Conservation (phyloP, 2,329 filamentous ascomycete genomes). For the Macroventuria anomochaeta region DNA sequence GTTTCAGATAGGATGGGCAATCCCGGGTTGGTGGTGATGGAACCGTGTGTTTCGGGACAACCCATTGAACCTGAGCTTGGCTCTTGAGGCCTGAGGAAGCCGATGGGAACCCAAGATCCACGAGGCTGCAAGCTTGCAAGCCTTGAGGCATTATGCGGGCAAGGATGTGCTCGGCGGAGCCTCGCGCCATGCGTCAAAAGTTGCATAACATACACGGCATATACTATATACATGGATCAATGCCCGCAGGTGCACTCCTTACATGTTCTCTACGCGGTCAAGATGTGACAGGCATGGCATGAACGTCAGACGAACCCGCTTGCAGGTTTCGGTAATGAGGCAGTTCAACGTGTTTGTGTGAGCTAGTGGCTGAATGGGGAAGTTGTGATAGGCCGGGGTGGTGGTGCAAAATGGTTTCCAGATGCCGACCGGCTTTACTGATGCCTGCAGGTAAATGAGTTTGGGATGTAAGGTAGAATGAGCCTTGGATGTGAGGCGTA, state of each 20-base stretch:
- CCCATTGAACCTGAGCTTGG: constrained; percentile 1
- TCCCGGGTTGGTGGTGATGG: constrained; percentile 8
- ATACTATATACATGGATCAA: constrained; percentile 8
- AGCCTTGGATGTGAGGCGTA: neutral
- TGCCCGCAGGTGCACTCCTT: neutral
- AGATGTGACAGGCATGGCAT: constrained; percentile 16
- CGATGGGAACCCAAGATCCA: neutral
- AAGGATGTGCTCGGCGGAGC: constrained; percentile 12
- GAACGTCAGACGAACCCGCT: constrained; percentile 4
- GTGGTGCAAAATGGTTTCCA: constrained; percentile 5
- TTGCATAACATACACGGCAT: constrained; percentile 4
- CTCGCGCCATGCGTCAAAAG: neutral
- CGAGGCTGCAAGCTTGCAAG: too few species aligned
- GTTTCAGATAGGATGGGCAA: constrained; percentile 3
- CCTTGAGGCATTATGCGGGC: constrained; percentile 10
- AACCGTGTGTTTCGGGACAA: constrained; percentile 13
- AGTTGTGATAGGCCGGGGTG: constrained; percentile 8
- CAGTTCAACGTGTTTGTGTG: constrained; percentile 9
- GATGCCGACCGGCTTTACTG: constrained; percentile 12
- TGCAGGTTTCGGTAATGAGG: constrained; percentile 5
- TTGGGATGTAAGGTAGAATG: constrained; percentile 1
- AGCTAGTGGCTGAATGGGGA: constrained; percentile 3
- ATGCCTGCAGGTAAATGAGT: constrained; percentile 13
- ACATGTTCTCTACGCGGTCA: constrained; percentile 7
- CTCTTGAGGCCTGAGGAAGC: constrained; percentile 2